These are phyloP conservation scores for Mycena galopus DNA, from an alignment of 768 basidiomycete genomes.

Conservation along the genomic window DNA sequence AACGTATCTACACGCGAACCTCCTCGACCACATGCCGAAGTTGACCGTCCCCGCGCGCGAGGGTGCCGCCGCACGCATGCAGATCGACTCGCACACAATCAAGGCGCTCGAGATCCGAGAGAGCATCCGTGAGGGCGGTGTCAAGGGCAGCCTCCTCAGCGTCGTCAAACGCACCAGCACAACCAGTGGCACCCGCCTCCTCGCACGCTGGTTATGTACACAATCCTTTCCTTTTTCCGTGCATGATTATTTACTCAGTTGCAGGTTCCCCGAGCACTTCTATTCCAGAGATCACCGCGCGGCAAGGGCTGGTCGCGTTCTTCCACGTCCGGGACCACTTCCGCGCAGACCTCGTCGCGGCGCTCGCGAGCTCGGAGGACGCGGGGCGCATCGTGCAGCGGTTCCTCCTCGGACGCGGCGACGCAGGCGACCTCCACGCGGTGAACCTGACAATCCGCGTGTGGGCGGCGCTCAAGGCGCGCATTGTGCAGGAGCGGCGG, in stretches of 20 bases:
- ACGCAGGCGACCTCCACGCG: slow-evolving; percentile 72
- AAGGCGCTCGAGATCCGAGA: slow-evolving; percentile 90
- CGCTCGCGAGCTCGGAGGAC: slow-evolving; percentile 75
- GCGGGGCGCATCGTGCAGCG: slow-evolving; percentile 82
- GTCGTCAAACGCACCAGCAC: slow-evolving; percentile 84
- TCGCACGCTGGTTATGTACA: slow-evolving; percentile 85
- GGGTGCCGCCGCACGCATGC: slow-evolving; percentile 72
- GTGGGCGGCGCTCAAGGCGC: slow-evolving; percentile 67
- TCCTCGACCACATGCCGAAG: slow-evolving; percentile 84
- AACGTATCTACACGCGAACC: slow-evolving; percentile 71
- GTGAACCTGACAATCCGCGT: slow-evolving; percentile 72
- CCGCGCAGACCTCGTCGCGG: slow-evolving; percentile 69
- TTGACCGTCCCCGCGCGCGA: slow-evolving; percentile 72
- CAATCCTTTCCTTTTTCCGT: slow-evolving; percentile 50
- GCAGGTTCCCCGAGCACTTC: slow-evolving; percentile 89
- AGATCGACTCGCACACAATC: slow-evolving; percentile 90
- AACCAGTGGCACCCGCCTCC: slow-evolving; percentile 79
- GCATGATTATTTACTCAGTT: slow-evolving; percentile 26
- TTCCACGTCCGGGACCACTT: slow-evolving; percentile 74
- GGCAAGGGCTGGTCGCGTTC: slow-evolving; percentile 83
- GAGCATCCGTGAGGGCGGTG: slow-evolving; percentile 77
- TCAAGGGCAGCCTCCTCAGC: slow-evolving; percentile 80
- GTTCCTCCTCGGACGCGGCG: slow-evolving; percentile 78
- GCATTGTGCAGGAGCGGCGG: slow-evolving; percentile 67
- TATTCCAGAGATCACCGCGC: slow-evolving; percentile 74